Conservation (phyloP, 2,329 filamentous ascomycete species). For the Metarhizium guizhouense region DNA sequence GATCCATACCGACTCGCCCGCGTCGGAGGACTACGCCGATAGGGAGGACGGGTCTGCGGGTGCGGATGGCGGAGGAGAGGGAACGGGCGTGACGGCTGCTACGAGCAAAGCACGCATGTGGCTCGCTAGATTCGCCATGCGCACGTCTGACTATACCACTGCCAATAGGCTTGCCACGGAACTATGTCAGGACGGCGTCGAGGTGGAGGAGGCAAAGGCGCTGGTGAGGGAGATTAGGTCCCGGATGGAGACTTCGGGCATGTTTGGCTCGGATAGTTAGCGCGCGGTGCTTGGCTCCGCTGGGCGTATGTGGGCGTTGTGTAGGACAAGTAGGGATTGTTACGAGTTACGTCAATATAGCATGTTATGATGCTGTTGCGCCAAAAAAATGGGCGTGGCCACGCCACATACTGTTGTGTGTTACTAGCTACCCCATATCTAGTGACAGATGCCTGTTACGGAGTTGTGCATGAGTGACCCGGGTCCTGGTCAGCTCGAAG, state of each 20-base stretch:
- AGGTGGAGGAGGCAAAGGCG: conserved; percentile 95
- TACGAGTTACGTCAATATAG: not conserved
- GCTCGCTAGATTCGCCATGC: conserved; percentile 78
- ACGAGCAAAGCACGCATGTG: conserved; percentile 91
- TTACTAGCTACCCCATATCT: no score
- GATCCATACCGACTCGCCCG: conserved; percentile 44
- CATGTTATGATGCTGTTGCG: not conserved
- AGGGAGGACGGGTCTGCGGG: conserved; percentile 19
- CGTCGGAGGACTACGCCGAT: conserved; percentile 28
- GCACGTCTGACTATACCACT: conserved; percentile 62
- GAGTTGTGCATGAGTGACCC: not conserved
- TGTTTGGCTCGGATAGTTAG: not conserved
- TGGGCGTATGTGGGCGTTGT: not conserved
- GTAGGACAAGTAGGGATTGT: not conserved
- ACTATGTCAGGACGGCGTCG: conserved; percentile 88
- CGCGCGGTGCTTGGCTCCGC: not conserved
- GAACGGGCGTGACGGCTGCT: conserved; percentile 80
- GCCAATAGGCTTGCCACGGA: conserved; percentile 80
- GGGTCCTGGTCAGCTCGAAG: no score
- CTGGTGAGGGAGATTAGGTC: conserved; percentile 79
- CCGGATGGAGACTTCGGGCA: conserved; percentile 49
- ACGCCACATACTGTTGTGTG: no score
- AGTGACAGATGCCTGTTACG: not conserved
- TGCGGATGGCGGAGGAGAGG: conserved; percentile 27
- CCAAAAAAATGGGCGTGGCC: no score